Percentiles rank a stretch among this genome's conserved stretches.
Evolutionary conservation across 2,329 filamentous ascomycete species (phyloP).

Genomic region (Cadophora luteo-olivacea): DNA sequence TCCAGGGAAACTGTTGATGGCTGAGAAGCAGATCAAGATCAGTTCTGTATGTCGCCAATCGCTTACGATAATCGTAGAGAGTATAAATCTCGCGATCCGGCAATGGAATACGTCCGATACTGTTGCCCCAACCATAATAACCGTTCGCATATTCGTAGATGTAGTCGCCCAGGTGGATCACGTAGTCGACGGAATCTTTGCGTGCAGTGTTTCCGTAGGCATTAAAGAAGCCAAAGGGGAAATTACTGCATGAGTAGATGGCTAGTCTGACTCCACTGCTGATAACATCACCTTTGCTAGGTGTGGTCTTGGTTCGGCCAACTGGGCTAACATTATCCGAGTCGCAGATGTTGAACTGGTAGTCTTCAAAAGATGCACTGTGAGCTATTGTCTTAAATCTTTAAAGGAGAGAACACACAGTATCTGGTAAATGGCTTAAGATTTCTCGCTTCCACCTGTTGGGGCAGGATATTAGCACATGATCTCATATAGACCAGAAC

Average conservation of each 20-base stretch:
- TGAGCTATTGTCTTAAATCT: not conserved
- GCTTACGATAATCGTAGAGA: conserved; percentile 64
- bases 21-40: conserved; percentile 63
- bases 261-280: conserved; percentile 64
- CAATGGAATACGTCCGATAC: conserved; percentile 58
- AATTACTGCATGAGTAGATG: conserved; percentile 76
- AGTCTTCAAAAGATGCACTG: conserved; percentile 46
- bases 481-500: not conserved
- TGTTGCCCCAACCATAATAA: conserved; percentile 58
- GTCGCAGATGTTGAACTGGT: conserved; percentile 73
- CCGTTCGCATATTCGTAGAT: conserved; percentile 67
- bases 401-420: conserved; percentile 43
- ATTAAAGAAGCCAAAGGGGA: conserved; percentile 65
- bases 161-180: conserved; percentile 65
- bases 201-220: conserved; percentile 64
- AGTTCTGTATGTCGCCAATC: conserved; percentile 64
- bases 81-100: conserved; percentile 56
- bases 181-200: conserved; percentile 66
- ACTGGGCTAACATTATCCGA: conserved; percentile 66
- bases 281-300: conserved; percentile 60
- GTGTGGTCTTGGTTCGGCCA: conserved; percentile 74
- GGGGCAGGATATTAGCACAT: not conserved
- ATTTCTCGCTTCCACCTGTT: conserved; percentile 67
- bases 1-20: conserved; percentile 66
- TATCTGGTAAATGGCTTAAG: conserved; percentile 70